Evolutionary conservation across 805 yeast species (phyloP), one percentile per base, ranked within the genome.

Genomic region (Helenozyma baotianmanensis): DNA sequence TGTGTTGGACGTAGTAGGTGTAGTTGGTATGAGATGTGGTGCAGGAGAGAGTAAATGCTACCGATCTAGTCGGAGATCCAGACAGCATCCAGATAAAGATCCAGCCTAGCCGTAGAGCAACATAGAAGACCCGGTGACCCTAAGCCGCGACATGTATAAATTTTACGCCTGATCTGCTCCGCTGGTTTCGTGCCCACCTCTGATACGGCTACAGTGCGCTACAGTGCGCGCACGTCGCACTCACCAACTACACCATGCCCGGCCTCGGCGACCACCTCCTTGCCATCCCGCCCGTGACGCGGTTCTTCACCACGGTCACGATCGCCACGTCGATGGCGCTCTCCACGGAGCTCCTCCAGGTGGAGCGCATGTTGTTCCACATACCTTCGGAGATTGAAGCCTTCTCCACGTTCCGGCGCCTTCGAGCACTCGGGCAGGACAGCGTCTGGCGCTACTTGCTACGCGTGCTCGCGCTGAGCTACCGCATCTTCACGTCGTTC

Each of bases 221-320:
- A n/a, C n/a, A n/a, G n/a, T n/a, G n/a, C n/a, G n/a, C 5, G 8
- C 19, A 17, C 19, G 7, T 17, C 19, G 8, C 19, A 5, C 8
- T 17, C 19, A 17, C 8, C 19, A 17, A 5, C 12, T 12, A 14
- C 18, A 19, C 7, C 16, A 45, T 45, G 50, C 35, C 48, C 2
- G 40, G 37, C 10, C 37, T 40, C 19, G 29, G 41, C 10, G 47
- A 43, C 17, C 42, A 35, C 14, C 35, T 45, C 7, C 37, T 36
- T 10, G 39, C 48, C 22, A 74, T 80, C 6, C 85, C 85, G 1
- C 80, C 82, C 3, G 76, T 78, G 16, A 78, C 85, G 3, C 60
- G 84, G 39, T 66, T 71, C 27, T 58, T 79, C 33, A 73, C 78
- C 2, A 57, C 76, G 23, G 49, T 71, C 3, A 59, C 80, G 1